Evolutionary conservation across 371 early-diverging fungal species (phyloP).

Genomic region (Mortierella sp.): DNA sequence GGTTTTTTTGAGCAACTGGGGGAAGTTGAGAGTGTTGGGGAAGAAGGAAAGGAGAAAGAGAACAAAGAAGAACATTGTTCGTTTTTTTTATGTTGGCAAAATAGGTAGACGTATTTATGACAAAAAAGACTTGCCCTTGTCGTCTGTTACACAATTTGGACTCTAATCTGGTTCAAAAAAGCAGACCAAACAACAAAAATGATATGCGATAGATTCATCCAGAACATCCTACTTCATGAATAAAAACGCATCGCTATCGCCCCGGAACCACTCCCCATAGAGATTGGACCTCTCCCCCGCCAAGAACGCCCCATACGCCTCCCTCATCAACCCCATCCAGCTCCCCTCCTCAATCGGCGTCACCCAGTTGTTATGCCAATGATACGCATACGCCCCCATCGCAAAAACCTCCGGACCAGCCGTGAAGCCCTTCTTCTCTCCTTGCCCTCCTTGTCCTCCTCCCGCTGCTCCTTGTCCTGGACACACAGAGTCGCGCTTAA

Average conservation of each 20-base stretch:
- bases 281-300: slow-evolving; percentile 36
- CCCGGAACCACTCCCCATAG: slow-evolving; percentile 38
- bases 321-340: slow-evolving; percentile 44
- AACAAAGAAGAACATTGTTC: too few species aligned
- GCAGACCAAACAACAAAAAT: too few species aligned
- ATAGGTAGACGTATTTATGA: too few species aligned
- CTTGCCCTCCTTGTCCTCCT: neutral
- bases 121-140: too few species aligned
- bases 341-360: slow-evolving; percentile 26
- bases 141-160: too few species aligned
- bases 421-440: slow-evolving; percentile 13
- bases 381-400: slow-evolving; percentile 41
- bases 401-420: slow-evolving; percentile 47
- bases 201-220: neutral
- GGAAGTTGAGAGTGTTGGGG: too few species aligned
- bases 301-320: slow-evolving; percentile 28
- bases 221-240: slow-evolving; percentile 1
- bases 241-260: slow-evolving; percentile 6
- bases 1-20: too few species aligned
- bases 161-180: too few species aligned
- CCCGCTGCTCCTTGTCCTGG: neutral
- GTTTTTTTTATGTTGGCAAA: too few species aligned
- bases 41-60: too few species aligned
- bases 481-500: slow-evolving; percentile 14
- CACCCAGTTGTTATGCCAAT: slow-evolving; percentile 49